phyloP scores from a whole-genome alignment of 2,329 filamentous ascomycete species.

The Hymenoscyphus linearis region DNA sequence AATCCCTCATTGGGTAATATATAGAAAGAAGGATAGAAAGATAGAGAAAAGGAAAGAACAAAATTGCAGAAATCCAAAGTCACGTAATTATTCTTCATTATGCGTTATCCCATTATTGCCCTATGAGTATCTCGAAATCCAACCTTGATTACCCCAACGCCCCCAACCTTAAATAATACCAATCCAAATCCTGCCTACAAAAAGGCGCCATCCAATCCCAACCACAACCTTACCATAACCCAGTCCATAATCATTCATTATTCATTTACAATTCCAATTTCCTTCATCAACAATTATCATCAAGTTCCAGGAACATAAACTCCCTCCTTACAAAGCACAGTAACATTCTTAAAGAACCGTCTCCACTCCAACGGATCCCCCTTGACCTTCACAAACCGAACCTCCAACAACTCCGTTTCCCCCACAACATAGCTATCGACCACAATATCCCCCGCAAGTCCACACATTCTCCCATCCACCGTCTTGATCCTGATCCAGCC shows the following conservation, averaged over 20 bases:
- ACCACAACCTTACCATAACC: background rate
- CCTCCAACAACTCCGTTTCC: conserved; percentile 64
- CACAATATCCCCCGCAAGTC: conserved; percentile 68
- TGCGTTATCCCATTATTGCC: too few species aligned
- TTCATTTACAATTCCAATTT: background rate
- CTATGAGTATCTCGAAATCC: background rate
- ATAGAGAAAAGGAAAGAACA: too few species aligned
- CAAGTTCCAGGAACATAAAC: conserved; percentile 54
- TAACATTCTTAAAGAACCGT: conserved; percentile 94
- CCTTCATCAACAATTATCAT: background rate
- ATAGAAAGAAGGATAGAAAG: too few species aligned
- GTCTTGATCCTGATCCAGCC: conserved; percentile 69
- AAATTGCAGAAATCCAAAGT: too few species aligned
- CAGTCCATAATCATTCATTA: background rate
- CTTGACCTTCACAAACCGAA: conserved; percentile 89
- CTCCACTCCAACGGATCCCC: conserved; percentile 97
- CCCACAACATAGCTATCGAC: conserved; percentile 60
- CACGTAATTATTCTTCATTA: too few species aligned
- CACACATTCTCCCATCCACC: conserved; percentile 65
- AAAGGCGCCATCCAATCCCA: background rate
- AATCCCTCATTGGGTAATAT: too few species aligned
- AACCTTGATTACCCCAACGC: background rate
- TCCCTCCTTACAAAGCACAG: conserved; percentile 78
- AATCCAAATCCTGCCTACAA: background rate
- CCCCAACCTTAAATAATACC: background rate